A percentile compares a stretch with the other conserved stretches of the same genome.
phyloP scores from a whole-genome alignment of 352 stramenopile genomes.

The Globisporangium acanthophoron region DNA sequence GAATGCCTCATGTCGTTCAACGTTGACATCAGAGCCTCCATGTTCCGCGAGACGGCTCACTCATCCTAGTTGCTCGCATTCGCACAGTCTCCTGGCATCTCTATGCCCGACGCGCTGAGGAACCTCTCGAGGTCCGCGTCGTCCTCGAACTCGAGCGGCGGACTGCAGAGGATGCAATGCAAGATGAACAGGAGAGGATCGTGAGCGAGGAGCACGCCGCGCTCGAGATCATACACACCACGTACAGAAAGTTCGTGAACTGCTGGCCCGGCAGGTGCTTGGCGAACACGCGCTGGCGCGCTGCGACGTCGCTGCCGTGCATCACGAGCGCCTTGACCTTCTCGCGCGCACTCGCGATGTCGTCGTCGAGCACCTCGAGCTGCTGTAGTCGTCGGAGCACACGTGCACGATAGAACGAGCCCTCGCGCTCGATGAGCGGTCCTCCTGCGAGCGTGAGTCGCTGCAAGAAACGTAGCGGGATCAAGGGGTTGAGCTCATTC shows the following conservation, averaged over 20 bases:
- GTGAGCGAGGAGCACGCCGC: neutral
- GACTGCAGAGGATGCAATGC: conserved; percentile 17
- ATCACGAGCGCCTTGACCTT: conserved; percentile 74
- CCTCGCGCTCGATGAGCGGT: conserved; percentile 31
- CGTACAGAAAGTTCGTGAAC: conserved; percentile 69
- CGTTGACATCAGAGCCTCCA: too few relatives aligned
- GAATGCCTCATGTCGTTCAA: too few relatives aligned
- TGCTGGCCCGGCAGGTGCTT: conserved; percentile 45
- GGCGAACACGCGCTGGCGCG: conserved; percentile 49
- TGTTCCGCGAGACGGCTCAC: too few relatives aligned
- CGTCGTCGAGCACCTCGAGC: conserved; percentile 41
- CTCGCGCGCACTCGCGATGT: conserved; percentile 55
- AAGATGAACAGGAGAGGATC: neutral
- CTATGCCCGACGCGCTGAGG: neutral
- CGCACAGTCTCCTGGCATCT: neutral
- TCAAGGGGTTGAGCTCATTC: conserved; percentile 59
- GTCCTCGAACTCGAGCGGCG: conserved; percentile 47
- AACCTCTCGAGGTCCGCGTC: conserved; percentile 27
- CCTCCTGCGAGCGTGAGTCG: conserved; percentile 37
- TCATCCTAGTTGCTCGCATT: neutral
- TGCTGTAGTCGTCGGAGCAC: conserved; percentile 58
- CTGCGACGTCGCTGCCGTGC: conserved; percentile 59
- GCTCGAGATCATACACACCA: neutral
- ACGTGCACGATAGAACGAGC: conserved; percentile 54
- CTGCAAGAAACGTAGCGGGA: conserved; percentile 34